Percentiles rank a stretch among this genome's conserved stretches.
Conservation (phyloP, 192 early-diverging fungal species). For the Umbelopsis sp. region DNA sequence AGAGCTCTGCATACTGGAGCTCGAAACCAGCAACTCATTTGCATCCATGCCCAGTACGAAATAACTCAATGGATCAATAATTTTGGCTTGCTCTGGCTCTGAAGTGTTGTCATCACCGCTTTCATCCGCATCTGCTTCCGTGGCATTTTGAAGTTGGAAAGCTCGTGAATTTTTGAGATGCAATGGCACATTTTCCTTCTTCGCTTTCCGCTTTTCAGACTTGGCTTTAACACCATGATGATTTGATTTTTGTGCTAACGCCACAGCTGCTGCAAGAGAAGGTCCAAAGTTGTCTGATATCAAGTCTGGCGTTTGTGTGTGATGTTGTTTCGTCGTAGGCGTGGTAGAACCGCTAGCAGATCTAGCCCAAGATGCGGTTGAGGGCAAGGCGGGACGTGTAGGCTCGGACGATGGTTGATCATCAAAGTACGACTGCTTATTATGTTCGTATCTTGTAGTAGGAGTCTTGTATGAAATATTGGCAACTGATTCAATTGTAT, state of each 20-base stretch:
- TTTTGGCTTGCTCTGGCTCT: neutral
- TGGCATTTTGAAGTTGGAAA: neutral
- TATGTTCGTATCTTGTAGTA: neutral
- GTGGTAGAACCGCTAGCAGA: slow-evolving; percentile 34
- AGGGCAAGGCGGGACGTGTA: slow-evolving; percentile 52
- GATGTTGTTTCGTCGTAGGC: slow-evolving; percentile 21
- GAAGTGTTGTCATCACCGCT: neutral
- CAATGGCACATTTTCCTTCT: neutral
- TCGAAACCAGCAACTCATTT: neutral
- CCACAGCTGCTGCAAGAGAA: slow-evolving; percentile 38
- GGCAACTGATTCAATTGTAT: slow-evolving; percentile 17
- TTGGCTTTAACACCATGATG: slow-evolving; percentile 3
- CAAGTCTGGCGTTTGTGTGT: neutral
- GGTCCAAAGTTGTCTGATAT: slow-evolving; percentile 44
- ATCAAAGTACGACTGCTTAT: slow-evolving; percentile 16
- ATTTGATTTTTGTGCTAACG: slow-evolving; percentile 37
- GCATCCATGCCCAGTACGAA: slow-evolving; percentile 19
- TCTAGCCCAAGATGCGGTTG: slow-evolving; percentile 66
- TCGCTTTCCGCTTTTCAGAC: neutral
- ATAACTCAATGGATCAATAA: neutral
- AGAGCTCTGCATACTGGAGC: neutral
- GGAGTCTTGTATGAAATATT: slow-evolving; percentile 27
- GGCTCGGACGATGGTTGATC: slow-evolving; percentile 16
- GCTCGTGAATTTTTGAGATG: neutral
- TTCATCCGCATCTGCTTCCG: neutral